Base-by-base conservation (phyloP, 306 rosid genomes). In the Fagus crenata region DNA sequence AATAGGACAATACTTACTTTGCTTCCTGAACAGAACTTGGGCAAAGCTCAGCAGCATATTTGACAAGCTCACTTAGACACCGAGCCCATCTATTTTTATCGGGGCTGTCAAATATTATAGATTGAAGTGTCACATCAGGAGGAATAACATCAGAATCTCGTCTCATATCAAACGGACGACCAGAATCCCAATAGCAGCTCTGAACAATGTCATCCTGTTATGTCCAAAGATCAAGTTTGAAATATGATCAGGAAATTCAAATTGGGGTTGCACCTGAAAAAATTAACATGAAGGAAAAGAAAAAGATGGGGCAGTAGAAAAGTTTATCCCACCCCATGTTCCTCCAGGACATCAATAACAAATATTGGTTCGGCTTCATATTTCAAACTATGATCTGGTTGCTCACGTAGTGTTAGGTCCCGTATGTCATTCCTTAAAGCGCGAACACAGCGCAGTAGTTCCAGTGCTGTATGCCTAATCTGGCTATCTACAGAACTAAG, bases 31-130 rank as follows among this genome's bases (percentile, higher is more conserved):
- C 93, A 68, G 98, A 91, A 67, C 84, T 91, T 73, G 99, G 98
- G 81, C 98, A 96, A 75, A 96, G 97, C 87, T 91, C 98, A 14
- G 94, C 92, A 81, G 99, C 98, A 81, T 89, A 91, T 82, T 93
- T 96, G 75, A 96, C 89, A 70, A 96, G 85, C 88, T 96, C 98
- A 75, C 99, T 93, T 64, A 96, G 97, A 86, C 98, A 96, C 78
- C 97, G 91, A 72, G 96, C 98, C 99, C 99, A 96, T 85, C 98
- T 87, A 79, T 92, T 91, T 86, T 96, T 96, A 81, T 96, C 99
- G 67, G 96, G 98, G 86, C 93, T 96, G 84, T 96, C 99, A 91
- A 96, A 91, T 80, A 96, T 89, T 85, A 96, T 96, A 81, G 97
- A 96, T 72, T 96, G 99, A 84, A 96, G 90, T 40, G 96, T 93